Conservation (phyloP, 345 rosid genomes). For the Syzygium oleosum region DNA sequence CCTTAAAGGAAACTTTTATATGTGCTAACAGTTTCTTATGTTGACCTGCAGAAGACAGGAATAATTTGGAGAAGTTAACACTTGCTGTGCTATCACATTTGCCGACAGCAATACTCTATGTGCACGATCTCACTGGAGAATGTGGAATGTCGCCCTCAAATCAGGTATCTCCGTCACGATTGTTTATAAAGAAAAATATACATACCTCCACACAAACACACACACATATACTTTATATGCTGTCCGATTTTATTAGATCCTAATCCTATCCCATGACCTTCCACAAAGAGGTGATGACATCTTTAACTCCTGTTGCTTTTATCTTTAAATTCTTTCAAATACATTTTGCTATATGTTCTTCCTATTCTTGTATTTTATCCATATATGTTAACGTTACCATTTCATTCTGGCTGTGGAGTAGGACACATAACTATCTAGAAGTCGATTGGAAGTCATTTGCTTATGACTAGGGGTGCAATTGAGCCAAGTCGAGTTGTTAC, state of each 20-base stretch:
- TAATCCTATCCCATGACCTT: not conserved
- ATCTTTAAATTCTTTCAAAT: not conserved
- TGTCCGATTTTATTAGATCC: not conserved
- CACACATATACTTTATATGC: not conserved
- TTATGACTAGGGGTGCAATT: not conserved
- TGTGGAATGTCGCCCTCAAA: constrained; percentile 91
- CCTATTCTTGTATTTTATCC: not conserved
- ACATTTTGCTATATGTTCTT: not conserved
- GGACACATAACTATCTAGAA: not conserved
- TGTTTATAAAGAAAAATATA: not conserved
- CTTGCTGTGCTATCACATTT: constrained; percentile 89
- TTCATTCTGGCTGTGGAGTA: not conserved
- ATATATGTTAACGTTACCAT: not conserved
- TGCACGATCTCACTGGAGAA: constrained; percentile 93
- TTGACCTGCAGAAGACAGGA: constrained; percentile 60
- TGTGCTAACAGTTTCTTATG: not conserved
- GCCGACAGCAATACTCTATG: constrained; percentile 87
- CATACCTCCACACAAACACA: not conserved
- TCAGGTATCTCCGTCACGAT: constrained; percentile 44
- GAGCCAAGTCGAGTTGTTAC: not conserved
- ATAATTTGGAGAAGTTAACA: constrained; percentile 85
- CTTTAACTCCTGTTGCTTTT: not conserved
- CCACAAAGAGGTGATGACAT: not conserved
- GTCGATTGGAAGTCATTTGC: not conserved
- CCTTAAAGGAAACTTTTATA: not conserved